phyloP scores from a whole-genome alignment of 345 rosid genomes.

The Brassica napus region DNA sequence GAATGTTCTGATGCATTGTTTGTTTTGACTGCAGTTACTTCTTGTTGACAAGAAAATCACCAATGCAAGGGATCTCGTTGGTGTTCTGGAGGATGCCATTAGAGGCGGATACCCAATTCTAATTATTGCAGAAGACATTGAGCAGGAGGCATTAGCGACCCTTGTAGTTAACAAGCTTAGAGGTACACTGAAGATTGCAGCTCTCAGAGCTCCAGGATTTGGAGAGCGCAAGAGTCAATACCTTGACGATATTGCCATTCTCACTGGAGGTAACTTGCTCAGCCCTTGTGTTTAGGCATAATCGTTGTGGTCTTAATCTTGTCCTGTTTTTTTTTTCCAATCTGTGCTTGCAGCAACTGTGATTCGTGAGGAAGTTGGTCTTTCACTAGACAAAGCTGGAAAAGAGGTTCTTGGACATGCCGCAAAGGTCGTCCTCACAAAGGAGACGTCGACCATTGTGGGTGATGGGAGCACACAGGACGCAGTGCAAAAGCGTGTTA shows the following conservation, averaged over 20 bases:
- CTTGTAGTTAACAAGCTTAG: conserved; percentile 94
- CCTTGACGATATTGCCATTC: conserved; percentile 94
- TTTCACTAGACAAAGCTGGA: conserved; percentile 90
- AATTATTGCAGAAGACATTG: conserved; percentile 91
- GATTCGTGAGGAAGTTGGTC: conserved; percentile 91
- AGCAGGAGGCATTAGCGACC: conserved; percentile 96
- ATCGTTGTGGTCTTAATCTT: neutral
- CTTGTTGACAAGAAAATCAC: conserved; percentile 96
- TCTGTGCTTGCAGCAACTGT: conserved; percentile 64
- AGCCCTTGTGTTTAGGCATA: neutral
- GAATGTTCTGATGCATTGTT: neutral
- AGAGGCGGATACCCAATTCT: conserved; percentile 73
- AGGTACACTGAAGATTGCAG: conserved; percentile 92
- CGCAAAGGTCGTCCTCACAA: conserved; percentile 91
- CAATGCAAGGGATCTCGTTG: conserved; percentile 91
- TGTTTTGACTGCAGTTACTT: conserved; percentile 63
- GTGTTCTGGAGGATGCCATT: conserved; percentile 90
- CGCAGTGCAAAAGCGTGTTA: conserved; percentile 85
- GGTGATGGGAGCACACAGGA: conserved; percentile 99
- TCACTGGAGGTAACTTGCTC: conserved; percentile 64
- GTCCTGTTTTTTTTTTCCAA: neutral
- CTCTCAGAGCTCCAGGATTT: conserved; percentile 96
- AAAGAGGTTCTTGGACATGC: conserved; percentile 90
- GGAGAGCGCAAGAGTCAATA: conserved; percentile 97
- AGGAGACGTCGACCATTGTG: conserved; percentile 85